phyloP scores from a whole-genome alignment of 345 rosid species.

The Pugionium cornutum region DNA sequence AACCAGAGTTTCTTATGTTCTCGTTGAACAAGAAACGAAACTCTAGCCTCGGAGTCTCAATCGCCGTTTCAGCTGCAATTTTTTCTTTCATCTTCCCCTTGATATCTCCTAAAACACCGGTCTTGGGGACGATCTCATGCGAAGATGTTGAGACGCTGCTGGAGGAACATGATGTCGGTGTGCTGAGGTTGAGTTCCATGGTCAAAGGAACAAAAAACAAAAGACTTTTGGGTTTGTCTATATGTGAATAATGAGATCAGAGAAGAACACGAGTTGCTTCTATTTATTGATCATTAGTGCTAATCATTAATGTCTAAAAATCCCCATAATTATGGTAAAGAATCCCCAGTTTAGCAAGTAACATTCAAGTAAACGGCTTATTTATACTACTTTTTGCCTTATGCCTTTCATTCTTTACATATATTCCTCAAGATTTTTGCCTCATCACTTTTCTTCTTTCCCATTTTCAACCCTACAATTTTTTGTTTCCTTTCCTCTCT shows the following conservation, averaged over 20 bases:
- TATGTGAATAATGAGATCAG: slow-evolving; percentile 24
- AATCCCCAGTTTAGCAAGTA: slow-evolving; percentile 35
- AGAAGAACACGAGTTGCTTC: slow-evolving; percentile 26
- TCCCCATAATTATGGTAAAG: slow-evolving; percentile 36
- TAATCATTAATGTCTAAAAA: slow-evolving; percentile 34
- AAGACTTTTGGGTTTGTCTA: not conserved
- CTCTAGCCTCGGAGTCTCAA: slow-evolving; percentile 31
- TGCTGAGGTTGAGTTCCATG: slow-evolving; percentile 37
- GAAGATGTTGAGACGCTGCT: slow-evolving; percentile 39
- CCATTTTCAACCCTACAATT: slow-evolving; percentile 17
- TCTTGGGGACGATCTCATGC: slow-evolving; percentile 22
- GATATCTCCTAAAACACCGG: not conserved
- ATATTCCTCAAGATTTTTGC: slow-evolving; percentile 25
- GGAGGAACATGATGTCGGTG: slow-evolving; percentile 33
- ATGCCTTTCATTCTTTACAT: slow-evolving; percentile 34
- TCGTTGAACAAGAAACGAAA: slow-evolving; percentile 33
- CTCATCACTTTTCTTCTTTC: slow-evolving; percentile 32
- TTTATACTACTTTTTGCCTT: slow-evolving; percentile 32
- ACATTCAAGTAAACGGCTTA: slow-evolving; percentile 39
- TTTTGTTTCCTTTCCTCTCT: slow-evolving; percentile 19
- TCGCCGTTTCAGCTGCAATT: slow-evolving; percentile 8
- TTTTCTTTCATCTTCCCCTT: slow-evolving; percentile 33
- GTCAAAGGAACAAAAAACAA: slow-evolving; percentile 5
- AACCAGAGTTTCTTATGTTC: slow-evolving; percentile 25
- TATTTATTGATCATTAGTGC: slow-evolving; percentile 30